Percentiles rank a stretch among this genome's conserved stretches.
Conservation (phyloP, 148 eudicot genomes). For the Dianthus caryophyllus region DNA sequence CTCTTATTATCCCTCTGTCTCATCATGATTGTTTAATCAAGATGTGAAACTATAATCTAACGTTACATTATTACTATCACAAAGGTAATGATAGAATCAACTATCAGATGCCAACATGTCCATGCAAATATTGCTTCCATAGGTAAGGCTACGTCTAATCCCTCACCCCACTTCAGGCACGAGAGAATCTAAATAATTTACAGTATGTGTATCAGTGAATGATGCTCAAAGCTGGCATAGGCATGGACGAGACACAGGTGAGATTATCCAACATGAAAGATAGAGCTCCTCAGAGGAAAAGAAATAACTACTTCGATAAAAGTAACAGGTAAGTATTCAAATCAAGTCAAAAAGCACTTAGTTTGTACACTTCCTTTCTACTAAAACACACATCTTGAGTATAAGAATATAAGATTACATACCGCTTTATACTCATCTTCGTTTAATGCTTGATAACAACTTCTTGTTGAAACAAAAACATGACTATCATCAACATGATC, state of each 20-base stretch:
- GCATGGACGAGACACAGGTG: background rate
- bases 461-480: slow-evolving; percentile 31
- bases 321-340: background rate
- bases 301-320: background rate
- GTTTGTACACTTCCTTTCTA: background rate
- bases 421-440: slow-evolving; percentile 91
- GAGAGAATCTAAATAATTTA: background rate
- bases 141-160: slow-evolving; percentile 1
- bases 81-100: background rate
- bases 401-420: slow-evolving; percentile 50
- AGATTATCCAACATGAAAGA: background rate
- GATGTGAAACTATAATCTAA: background rate
- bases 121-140: background rate
- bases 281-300: background rate
- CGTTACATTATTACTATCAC: too few species aligned
- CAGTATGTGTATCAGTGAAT: background rate
- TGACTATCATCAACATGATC: slow-evolving; percentile 41
- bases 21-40: slow-evolving; percentile 2
- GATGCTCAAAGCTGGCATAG: background rate
- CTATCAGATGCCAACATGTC: background rate
- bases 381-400: slow-evolving; percentile 1
- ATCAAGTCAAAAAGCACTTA: background rate
- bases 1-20: slow-evolving; percentile 76
- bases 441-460: slow-evolving; percentile 62
- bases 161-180: background rate